Percentiles rank a stretch among this genome's conserved stretches.
phyloP scores from a whole-genome alignment of 345 rosid genomes.

The Eucalyptus fibrosa region DNA sequence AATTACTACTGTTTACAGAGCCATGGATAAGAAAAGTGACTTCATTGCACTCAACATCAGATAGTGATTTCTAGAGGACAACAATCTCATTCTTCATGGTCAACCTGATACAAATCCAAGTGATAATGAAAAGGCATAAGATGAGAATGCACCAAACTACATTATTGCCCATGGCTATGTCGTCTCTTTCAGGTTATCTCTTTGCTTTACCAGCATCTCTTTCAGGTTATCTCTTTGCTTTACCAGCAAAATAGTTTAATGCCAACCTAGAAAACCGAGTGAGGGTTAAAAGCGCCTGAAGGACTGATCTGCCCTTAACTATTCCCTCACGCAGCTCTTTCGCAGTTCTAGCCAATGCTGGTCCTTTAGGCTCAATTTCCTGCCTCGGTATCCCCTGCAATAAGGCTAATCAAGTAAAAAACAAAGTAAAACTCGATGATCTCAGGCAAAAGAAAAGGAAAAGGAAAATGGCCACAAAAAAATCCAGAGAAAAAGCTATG shows the following conservation, averaged over 20 bases:
- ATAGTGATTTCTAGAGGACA: neutral
- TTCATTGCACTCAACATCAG: neutral
- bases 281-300: slow-evolving; percentile 34
- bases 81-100: neutral
- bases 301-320: slow-evolving; percentile 53
- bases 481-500: neutral
- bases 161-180: neutral
- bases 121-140: neutral
- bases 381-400: slow-evolving; percentile 43
- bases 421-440: slow-evolving; percentile 19
- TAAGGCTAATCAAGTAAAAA: slow-evolving; percentile 61
- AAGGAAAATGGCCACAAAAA: neutral
- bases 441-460: neutral
- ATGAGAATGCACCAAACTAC: neutral
- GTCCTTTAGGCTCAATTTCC: slow-evolving; percentile 19
- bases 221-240: slow-evolving; percentile 6
- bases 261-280: slow-evolving; percentile 28
- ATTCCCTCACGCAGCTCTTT: slow-evolving; percentile 48
- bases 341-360: slow-evolving; percentile 45
- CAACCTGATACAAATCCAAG: neutral
- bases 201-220: slow-evolving; percentile 15
- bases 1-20: neutral
- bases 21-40: neutral
- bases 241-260: slow-evolving; percentile 26
- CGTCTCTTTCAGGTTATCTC: neutral